These are phyloP conservation scores for Colletotrichum cuscutae DNA, from an alignment of 2,329 filamentous ascomycete species.

Conservation along the genomic window DNA sequence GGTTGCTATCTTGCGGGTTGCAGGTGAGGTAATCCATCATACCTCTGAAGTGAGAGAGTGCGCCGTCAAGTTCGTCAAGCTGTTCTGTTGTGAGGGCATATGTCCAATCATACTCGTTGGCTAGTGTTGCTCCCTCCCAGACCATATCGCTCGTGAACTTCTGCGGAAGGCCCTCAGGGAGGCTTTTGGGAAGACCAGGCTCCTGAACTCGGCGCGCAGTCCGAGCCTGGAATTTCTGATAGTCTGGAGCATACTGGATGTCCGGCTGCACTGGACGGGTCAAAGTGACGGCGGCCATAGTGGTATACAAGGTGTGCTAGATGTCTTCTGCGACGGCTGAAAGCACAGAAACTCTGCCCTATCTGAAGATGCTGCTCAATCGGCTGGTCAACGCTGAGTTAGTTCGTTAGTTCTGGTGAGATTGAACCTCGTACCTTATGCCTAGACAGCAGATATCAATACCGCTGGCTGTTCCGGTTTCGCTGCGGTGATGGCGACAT, in stretches of 20 bases:
- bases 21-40: not conserved
- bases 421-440: conserved; percentile 3
- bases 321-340: not conserved
- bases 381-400: not conserved
- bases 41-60: conserved; percentile 33
- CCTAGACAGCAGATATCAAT: not conserved
- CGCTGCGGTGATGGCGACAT: conserved; percentile 21
- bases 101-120: conserved; percentile 61
- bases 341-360: not conserved
- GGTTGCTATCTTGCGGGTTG: too few relatives aligned
- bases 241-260: conserved; percentile 66
- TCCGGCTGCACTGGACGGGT: conserved; percentile 62
- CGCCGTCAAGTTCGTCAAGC: conserved; percentile 59
- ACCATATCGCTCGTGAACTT: conserved; percentile 61
- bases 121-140: conserved; percentile 65
- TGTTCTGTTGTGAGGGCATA: conserved; percentile 58
- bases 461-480: not conserved
- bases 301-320: not conserved
- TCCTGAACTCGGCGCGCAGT: conserved; percentile 53
- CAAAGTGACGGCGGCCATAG: conserved; percentile 15
- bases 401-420: not conserved
- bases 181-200: conserved; percentile 48
- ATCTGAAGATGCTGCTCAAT: not conserved
- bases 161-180: conserved; percentile 62
- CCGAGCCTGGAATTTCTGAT: conserved; percentile 62